Base-by-base conservation (phyloP, 805 yeast genomes). In the Kazachstania psychrophila region DNA sequence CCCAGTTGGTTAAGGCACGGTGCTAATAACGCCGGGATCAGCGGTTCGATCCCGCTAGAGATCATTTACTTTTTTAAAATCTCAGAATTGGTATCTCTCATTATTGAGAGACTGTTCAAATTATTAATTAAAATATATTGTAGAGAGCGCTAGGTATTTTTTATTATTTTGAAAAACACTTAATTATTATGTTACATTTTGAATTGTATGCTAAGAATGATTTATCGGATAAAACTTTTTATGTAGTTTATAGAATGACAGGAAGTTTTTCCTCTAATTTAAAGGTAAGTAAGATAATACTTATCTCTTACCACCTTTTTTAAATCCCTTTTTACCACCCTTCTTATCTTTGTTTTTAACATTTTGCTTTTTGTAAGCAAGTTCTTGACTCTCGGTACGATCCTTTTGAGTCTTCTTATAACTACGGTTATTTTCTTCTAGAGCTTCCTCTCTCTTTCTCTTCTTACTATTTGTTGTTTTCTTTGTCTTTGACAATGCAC, bases 321-420 rank as follows among this genome's bases (percentile, higher is more conserved):
- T n/a, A n/a, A n/a, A n/a, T n/a, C 34, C 28, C 7, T 41, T 38
- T 22, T 39, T 46, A 26, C 36, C 41, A 37, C 54, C 49, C 42
- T 44, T 49, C 42, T 50, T 54, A 42, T 52, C 51, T 46, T 46
- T 47, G 16, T 39, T 38, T 27, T 38, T 40, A 33, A 43, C 38
- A 43, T 60, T 58, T 31, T 60, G 62, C 42, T 59, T 64, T 31
- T 54, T 60, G 28, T 50, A 51, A 8, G 62, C 52, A 44, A 67
- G 61, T 37, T 68, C 62, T 50, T 71, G 77, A 49, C 72, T 75
- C 8, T 52, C 60, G 26, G 60, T 54, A 53, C 95, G 74, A 57
- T 84, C 95, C 33, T 52, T 62, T 58, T 77, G 76, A 7, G 96
- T 87, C 66, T 87, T 87, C 56, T 81, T 84, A 58, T 85, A 86